Base-by-base conservation (phyloP, 352 stramenopile species). In the Pythium utonaiense region DNA sequence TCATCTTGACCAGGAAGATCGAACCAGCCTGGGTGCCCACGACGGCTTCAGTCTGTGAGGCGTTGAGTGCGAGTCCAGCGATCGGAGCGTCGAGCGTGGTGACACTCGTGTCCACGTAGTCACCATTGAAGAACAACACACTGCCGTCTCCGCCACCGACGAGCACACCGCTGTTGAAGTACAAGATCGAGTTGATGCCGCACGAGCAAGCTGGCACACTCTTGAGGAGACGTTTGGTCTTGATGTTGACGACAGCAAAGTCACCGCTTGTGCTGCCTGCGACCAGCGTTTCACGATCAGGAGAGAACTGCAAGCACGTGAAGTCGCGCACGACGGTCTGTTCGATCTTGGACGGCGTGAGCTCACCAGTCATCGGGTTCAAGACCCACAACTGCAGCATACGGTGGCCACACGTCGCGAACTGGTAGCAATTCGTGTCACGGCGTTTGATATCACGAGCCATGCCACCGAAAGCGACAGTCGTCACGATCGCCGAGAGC, bases 371-470 rank as follows among this genome's bases (percentile, higher is more conserved):
- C 51, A 81, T 73, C 7, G 93, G 91, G 77, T 98, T 83, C 13
- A 98, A 70, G 5, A 78, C 64, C 92, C 92, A 98, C 31, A 98
- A 55, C 44, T 82, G 64, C 16, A 96, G 66, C 62, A 87, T 76
- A 17, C 88, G 78, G 42, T 85, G 69, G 14, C 88, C 89, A 1
- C 75, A 88, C 0, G 91, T 97, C 52, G 78, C 80, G 62, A 98
- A 95, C 54, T 96, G 81, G 73, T 98, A 97, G 44, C 73, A 78
- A 22, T 52, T 19, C 28, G 89, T 97, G 65, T 97, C 84, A 1
- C 90, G 75, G 19, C 89, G 83, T 75, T 98, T 98, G 50, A 98
- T 74, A 49, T 98, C 90, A 52, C 88, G 83, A 12, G 77, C 74
- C 75, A 96, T 92, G 22, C 88, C 88, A 42, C 87, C 89, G 53